These are phyloP conservation scores for Aquilaria agallochum DNA, from an alignment of 441 rosid genomes.

Conservation along the genomic window DNA sequence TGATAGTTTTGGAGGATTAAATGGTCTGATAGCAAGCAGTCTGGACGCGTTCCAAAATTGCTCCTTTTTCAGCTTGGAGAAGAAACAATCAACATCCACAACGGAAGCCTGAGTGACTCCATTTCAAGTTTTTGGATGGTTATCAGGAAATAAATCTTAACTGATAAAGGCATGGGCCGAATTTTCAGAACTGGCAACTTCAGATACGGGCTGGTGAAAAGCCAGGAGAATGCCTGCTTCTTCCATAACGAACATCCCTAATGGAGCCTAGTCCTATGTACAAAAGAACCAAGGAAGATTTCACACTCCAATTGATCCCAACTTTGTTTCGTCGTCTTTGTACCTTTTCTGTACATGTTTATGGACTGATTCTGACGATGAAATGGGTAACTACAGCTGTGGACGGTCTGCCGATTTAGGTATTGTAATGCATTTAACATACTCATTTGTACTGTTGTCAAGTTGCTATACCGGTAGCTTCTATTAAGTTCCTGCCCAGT, in stretches of 20 bases:
- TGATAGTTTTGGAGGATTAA: slow-evolving; percentile 86
- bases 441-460: too few relatives aligned
- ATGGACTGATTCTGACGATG: slow-evolving; percentile 1
- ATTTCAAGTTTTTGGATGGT: not conserved
- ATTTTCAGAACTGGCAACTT: slow-evolving; percentile 11
- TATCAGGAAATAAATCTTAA: slow-evolving; percentile 26
- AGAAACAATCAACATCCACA: slow-evolving; percentile 61
- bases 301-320: slow-evolving; percentile 5
- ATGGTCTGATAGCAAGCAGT: slow-evolving; percentile 87
- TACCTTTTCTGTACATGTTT: slow-evolving; percentile 19
- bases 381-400: too few relatives aligned
- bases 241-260: slow-evolving; percentile 14
- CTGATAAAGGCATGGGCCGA: slow-evolving; percentile 1
- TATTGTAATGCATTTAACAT: too few relatives aligned
- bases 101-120: slow-evolving; percentile 42
- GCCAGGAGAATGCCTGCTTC: slow-evolving; percentile 18
- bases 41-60: slow-evolving; percentile 92
- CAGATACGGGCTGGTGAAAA: slow-evolving; percentile 13
- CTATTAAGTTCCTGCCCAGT: too few relatives aligned
- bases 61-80: slow-evolving; percentile 74
- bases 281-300: slow-evolving; percentile 23
- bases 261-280: slow-evolving; percentile 26
- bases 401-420: too few relatives aligned
- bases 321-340: not conserved
- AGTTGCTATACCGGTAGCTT: too few relatives aligned